phyloP scores from a whole-genome alignment of 192 early-diverging fungal species.

The Phlyctochytrium planicorne region DNA sequence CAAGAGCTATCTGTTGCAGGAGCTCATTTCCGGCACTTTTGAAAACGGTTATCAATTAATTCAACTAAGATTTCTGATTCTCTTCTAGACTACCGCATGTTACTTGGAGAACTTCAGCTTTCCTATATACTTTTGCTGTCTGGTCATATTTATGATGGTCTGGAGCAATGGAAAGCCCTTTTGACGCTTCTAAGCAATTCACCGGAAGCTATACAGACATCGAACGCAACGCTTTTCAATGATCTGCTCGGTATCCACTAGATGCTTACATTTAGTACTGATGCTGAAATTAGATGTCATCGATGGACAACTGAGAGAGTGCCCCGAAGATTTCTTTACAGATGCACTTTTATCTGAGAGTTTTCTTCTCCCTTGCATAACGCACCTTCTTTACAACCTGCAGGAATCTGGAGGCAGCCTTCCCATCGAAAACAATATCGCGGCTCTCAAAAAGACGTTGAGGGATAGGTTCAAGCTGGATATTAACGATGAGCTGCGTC shows the following conservation, averaged over 20 bases:
- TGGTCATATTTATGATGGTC: slow-evolving; percentile 79
- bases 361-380: slow-evolving; percentile 56
- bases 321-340: slow-evolving; percentile 68
- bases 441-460: neutral
- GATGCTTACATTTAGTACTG: slow-evolving; percentile 5
- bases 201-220: slow-evolving; percentile 55
- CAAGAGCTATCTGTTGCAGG: slow-evolving; percentile 78
- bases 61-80: neutral
- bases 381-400: slow-evolving; percentile 43
- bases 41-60: slow-evolving; percentile 10
- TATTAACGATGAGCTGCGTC: neutral
- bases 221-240: slow-evolving; percentile 44
- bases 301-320: slow-evolving; percentile 63
- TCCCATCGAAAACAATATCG: neutral
- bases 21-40: slow-evolving; percentile 42
- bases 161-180: slow-evolving; percentile 84
- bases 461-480: neutral
- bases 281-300: slow-evolving; percentile 36
- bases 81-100: slow-evolving; percentile 39
- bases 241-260: slow-evolving; percentile 50
- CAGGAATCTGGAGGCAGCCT: slow-evolving; percentile 13
- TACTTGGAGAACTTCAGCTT: slow-evolving; percentile 83
- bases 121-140: slow-evolving; percentile 76
- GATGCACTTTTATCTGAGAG: slow-evolving; percentile 64
- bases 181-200: slow-evolving; percentile 69